phyloP scores from a whole-genome alignment of 2,329 filamentous ascomycete species.

The Tolypocladium ovalisporum region DNA sequence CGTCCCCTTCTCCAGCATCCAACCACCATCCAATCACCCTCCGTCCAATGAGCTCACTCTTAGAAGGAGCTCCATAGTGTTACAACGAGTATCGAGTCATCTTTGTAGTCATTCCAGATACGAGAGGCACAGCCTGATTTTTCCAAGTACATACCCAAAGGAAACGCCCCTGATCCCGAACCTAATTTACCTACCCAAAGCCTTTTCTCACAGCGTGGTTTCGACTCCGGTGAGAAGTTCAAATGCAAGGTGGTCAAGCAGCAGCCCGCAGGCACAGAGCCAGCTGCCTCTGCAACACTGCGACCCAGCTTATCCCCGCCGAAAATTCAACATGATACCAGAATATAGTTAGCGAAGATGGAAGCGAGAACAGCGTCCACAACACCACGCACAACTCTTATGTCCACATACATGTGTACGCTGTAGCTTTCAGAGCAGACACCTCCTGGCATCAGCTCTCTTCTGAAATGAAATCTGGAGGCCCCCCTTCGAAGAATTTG shows the following conservation, averaged over 20 bases:
- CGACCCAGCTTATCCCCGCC: background rate
- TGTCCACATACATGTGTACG: background rate
- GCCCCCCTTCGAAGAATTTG: background rate
- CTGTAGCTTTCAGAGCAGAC: background rate
- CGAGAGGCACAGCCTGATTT: background rate
- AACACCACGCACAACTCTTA: background rate
- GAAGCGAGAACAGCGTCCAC: background rate
- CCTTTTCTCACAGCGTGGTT: too few relatives aligned
- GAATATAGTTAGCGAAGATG: background rate
- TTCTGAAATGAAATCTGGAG: background rate
- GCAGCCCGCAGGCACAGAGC: background rate
- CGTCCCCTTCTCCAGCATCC: too few relatives aligned
- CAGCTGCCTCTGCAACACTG: background rate
- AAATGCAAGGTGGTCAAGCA: background rate
- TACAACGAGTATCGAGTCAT: background rate
- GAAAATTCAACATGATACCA: background rate
- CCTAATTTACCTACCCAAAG: background rate
- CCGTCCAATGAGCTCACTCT: background rate
- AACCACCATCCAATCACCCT: background rate
- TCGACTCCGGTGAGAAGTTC: background rate
- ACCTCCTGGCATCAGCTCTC: background rate
- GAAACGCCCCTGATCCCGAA: background rate
- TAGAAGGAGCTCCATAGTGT: background rate
- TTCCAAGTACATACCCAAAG: background rate
- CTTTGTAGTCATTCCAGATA: background rate